Evolutionary conservation across 1,139 yeast species (phyloP).

Genomic region (Zhuliangozyma parablackwelliae): DNA sequence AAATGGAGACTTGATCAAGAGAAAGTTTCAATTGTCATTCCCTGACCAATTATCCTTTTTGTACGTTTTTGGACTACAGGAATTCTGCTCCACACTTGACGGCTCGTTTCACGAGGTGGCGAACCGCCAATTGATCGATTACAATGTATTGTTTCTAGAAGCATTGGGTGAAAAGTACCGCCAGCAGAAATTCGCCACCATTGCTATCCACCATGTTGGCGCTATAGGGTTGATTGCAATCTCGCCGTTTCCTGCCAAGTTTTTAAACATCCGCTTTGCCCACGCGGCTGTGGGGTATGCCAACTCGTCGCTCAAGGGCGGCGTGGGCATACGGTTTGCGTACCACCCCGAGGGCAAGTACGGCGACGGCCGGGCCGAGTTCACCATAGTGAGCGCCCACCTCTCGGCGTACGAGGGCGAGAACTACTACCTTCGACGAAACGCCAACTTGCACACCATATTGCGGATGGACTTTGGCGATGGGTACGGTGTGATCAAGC

Average conservation of each 20-base stretch:
- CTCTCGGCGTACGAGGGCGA: constrained; percentile 74
- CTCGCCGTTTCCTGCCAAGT: constrained; percentile 37
- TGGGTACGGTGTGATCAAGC: constrained; percentile 54
- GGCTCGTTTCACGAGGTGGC: constrained; percentile 47
- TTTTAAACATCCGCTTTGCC: constrained; percentile 24
- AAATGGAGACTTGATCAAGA: constrained; percentile 19
- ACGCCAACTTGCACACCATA: constrained; percentile 46
- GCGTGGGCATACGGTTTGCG: constrained; percentile 53
- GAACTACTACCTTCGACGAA: constrained; percentile 42
- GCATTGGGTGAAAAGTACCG: constrained; percentile 33
- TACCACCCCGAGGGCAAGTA: constrained; percentile 21
- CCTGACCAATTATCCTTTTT: constrained; percentile 39
- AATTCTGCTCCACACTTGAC: constrained; percentile 60
- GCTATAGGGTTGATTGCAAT: constrained; percentile 61
- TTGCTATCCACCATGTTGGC: constrained; percentile 53
- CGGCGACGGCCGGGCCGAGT: constrained; percentile 19
- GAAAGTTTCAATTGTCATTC: constrained; percentile 21
- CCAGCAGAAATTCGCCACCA: constrained; percentile 36
- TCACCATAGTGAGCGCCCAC: constrained; percentile 69
- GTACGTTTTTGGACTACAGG: constrained; percentile 72
- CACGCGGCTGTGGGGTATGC: constrained; percentile 53
- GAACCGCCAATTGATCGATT: constrained; percentile 32
- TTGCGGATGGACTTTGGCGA: constrained; percentile 58
- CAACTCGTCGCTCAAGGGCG: constrained; percentile 71
- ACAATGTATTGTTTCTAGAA: constrained; percentile 38